Conservation (phyloP, 306 rosid genomes). For the Trifolium repens region DNA sequence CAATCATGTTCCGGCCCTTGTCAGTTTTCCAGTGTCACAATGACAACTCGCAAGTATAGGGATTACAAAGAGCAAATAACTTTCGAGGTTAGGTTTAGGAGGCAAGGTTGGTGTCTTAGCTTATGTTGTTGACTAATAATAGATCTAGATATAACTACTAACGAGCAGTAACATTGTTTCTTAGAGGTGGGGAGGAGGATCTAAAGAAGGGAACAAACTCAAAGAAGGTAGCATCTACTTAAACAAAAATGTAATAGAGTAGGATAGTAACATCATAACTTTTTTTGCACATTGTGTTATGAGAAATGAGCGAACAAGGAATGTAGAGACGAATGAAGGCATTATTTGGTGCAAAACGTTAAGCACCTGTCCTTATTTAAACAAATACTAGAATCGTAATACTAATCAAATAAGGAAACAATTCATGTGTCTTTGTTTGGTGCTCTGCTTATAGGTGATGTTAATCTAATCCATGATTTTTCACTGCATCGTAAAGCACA, state of each 20-base stretch:
- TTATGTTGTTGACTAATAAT: not conserved
- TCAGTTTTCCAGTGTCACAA: not conserved
- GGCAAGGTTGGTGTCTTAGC: not conserved
- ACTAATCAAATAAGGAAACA: not conserved
- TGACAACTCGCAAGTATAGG: not conserved
- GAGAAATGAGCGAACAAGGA: not conserved
- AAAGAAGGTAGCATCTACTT: not conserved
- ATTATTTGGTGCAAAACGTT: not conserved
- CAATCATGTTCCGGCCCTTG: not conserved
- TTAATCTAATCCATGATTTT: slow-evolving; percentile 2
- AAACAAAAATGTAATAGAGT: not conserved
- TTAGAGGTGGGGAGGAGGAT: not conserved
- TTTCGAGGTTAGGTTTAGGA: not conserved
- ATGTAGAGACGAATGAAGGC: not conserved
- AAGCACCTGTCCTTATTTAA: not conserved
- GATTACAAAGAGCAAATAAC: not conserved
- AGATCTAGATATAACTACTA: not conserved
- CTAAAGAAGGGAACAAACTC: not conserved
- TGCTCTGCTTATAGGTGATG: not conserved
- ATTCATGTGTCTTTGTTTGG: not conserved
- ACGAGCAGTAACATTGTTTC: not conserved
- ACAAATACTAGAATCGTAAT: not conserved
- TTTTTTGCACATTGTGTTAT: not conserved
- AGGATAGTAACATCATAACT: not conserved
- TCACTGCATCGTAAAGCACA: not conserved